Conservation (phyloP, 345 rosid genomes). For the Hypericum perforatum region DNA sequence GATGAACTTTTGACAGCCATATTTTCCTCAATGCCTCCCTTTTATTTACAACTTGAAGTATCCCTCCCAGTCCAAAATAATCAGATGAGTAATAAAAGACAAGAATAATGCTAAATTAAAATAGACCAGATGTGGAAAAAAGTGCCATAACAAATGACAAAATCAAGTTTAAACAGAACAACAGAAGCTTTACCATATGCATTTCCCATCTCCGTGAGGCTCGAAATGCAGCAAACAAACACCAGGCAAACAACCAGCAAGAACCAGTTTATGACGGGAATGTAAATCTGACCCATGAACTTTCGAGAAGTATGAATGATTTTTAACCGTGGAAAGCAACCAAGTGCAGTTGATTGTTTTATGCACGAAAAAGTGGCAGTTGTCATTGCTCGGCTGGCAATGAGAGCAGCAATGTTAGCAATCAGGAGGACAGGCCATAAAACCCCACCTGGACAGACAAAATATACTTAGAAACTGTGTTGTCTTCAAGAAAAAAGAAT, state of each 20-base stretch:
- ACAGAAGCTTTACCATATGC: constrained; percentile 68
- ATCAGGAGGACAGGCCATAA: constrained; percentile 83
- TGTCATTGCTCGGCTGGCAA: constrained; percentile 97
- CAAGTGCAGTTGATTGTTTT: constrained; percentile 92
- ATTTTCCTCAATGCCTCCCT: too few species aligned
- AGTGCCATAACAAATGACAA: not conserved
- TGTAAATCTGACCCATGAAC: constrained; percentile 98
- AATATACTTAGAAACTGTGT: constrained; percentile 8
- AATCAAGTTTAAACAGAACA: constrained; percentile 5
- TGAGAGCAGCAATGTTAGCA: constrained; percentile 89
- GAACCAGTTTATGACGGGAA: constrained; percentile 99
- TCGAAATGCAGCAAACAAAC: constrained; percentile 69
- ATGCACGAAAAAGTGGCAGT: constrained; percentile 99
- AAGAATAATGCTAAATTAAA: too few species aligned
- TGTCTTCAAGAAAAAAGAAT: constrained; percentile 1
- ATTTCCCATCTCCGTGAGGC: constrained; percentile 88
- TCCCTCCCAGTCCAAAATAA: too few species aligned
- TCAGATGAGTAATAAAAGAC: too few species aligned
- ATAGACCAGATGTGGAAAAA: too few species aligned
- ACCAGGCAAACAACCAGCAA: constrained; percentile 75
- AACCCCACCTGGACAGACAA: constrained; percentile 45
- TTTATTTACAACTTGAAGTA: too few species aligned
- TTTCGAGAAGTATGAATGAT: constrained; percentile 95
- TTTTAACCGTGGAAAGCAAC: constrained; percentile 97
- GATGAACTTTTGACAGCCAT: too few species aligned